Conservation (phyloP, 75 land plant species). For the Pseudotsuga menziesii region DNA sequence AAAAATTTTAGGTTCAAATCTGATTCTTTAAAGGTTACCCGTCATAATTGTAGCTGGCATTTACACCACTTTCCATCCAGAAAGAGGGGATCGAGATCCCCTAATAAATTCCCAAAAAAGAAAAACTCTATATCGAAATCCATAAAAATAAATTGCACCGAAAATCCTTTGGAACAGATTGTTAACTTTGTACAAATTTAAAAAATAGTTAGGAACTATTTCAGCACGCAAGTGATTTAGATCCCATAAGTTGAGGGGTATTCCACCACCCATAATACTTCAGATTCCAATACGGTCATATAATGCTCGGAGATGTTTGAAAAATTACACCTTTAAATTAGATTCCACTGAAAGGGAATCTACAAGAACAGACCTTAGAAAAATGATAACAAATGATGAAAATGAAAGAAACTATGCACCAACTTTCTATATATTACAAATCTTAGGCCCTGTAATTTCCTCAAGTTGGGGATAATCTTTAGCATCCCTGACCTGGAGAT, state of each 20-base stretch:
- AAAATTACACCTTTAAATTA: neutral
- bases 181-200: neutral
- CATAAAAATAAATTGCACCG: too few relatives aligned
- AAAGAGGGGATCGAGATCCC: too few relatives aligned
- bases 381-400: constrained; percentile 1
- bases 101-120: too few relatives aligned
- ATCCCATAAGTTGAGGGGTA: neutral
- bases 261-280: neutral
- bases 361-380: neutral
- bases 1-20: too few relatives aligned
- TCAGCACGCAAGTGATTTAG: neutral
- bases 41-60: too few relatives aligned
- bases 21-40: too few relatives aligned
- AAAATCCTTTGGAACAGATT: neutral
- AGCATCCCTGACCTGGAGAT: neutral
- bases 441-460: neutral
- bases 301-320: neutral
- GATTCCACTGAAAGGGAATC: neutral
- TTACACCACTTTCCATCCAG: too few relatives aligned
- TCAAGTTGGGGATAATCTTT: neutral
- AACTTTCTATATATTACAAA: neutral
- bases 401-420: neutral
- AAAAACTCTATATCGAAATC: too few relatives aligned
- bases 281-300: neutral
- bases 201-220: neutral